Conservation (phyloP, 2,329 filamentous ascomycete species). For the Aspergillus brasiliensis region DNA sequence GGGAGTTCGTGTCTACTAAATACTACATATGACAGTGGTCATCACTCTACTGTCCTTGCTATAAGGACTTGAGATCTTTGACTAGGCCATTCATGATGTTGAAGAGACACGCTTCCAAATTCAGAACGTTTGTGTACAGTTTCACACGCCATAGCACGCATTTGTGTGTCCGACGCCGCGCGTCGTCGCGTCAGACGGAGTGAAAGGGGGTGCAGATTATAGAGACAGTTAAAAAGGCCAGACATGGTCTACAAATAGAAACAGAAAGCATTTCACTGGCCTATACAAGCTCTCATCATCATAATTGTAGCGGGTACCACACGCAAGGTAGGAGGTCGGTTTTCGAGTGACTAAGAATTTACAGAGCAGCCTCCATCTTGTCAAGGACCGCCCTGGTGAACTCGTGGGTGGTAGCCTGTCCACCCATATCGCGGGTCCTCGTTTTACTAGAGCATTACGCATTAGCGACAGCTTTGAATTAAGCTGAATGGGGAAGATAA, state of each 20-base stretch:
- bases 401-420: constrained; percentile 83
- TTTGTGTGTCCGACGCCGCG: constrained; percentile 13
- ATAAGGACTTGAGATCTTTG: not conserved
- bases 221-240: constrained; percentile 18
- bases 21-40: not conserved
- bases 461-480: constrained; percentile 43
- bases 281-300: constrained; percentile 25
- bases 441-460: constrained; percentile 61
- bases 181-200: constrained; percentile 23
- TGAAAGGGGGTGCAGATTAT: constrained; percentile 34
- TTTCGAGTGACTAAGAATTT: constrained; percentile 37
- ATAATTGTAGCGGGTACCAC: constrained; percentile 25
- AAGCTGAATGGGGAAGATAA: not conserved
- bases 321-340: constrained; percentile 4
- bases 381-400: constrained; percentile 93
- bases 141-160: constrained; percentile 18
- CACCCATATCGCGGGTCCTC: constrained; percentile 95
- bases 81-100: not conserved
- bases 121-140: constrained; percentile 15
- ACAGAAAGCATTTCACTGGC: constrained; percentile 13
- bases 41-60: not conserved
- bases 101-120: constrained; percentile 13
- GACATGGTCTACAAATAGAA: constrained; percentile 13
- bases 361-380: constrained; percentile 81
- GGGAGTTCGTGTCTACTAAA: no score